phyloP scores from a whole-genome alignment of 1,139 yeast genomes.

The Kurtzmaniella quercitrusa region DNA sequence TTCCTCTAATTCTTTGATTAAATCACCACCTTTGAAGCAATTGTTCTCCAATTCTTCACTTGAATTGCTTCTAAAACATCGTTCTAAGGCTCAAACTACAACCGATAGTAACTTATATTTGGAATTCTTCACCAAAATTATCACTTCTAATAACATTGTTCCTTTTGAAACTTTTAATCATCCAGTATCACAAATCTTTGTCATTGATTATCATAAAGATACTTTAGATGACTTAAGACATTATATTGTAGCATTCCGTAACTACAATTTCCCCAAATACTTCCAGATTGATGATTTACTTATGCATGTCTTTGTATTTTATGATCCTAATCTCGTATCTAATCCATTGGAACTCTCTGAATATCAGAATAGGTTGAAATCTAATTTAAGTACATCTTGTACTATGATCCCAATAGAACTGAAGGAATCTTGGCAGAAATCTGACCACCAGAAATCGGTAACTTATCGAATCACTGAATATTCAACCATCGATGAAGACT shows the following conservation, averaged over 20 bases:
- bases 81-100: slow-evolving; percentile 14
- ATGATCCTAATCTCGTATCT: slow-evolving; percentile 19
- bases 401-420: slow-evolving; percentile 24
- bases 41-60: slow-evolving; percentile 40
- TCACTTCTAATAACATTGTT: slow-evolving; percentile 59
- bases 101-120: slow-evolving; percentile 40
- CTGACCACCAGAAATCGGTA: background rate
- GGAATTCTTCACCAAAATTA: slow-evolving; percentile 54
- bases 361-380: slow-evolving; percentile 29
- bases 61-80: slow-evolving; percentile 27
- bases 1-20: no score
- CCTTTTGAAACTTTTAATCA: slow-evolving; percentile 90
- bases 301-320: slow-evolving; percentile 41
- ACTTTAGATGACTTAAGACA: slow-evolving; percentile 43
- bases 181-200: slow-evolving; percentile 76
- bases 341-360: slow-evolving; percentile 20
- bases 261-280: slow-evolving; percentile 49
- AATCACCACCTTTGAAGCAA: slow-evolving; percentile 18
- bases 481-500: slow-evolving; percentile 53
- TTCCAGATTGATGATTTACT: slow-evolving; percentile 56
- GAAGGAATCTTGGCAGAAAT: slow-evolving; percentile 2
- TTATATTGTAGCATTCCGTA: slow-evolving; percentile 40
- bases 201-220: slow-evolving; percentile 48
- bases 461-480: slow-evolving; percentile 21
- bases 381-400: slow-evolving; percentile 22